phyloP scores from a whole-genome alignment of 352 stramenopile species.

The Globisporangium irregulare region DNA sequence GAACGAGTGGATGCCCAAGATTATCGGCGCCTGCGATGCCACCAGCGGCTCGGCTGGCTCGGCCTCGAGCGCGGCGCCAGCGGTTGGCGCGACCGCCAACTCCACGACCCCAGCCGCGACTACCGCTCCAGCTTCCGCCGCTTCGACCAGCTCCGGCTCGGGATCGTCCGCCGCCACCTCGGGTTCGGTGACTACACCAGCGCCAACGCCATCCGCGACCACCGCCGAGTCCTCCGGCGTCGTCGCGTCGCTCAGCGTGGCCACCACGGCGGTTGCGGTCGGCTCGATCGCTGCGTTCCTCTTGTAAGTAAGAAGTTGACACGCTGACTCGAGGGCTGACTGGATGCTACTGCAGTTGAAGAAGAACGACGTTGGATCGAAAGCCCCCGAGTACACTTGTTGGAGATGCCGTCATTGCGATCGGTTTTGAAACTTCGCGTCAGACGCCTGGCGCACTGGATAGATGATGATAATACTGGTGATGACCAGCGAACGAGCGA shows the following conservation, averaged over 20 bases:
- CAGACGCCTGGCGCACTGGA: neutral
- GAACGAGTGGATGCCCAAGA: slow-evolving; percentile 10
- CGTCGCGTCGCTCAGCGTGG: slow-evolving; percentile 4
- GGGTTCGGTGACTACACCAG: neutral
- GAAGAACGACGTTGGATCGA: neutral
- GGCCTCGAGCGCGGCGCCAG: neutral
- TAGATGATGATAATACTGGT: neutral
- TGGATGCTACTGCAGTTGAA: neutral
- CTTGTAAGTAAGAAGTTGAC: neutral
- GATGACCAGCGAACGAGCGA: neutral
- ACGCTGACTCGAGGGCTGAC: neutral
- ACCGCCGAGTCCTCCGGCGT: neutral
- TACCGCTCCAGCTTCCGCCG: neutral
- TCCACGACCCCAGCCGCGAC: neutral
- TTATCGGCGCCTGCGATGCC: slow-evolving; percentile 2
- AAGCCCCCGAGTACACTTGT: neutral
- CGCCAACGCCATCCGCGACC: neutral
- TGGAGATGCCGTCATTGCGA: neutral
- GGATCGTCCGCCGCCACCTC: neutral
- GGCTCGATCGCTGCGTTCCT: slow-evolving; percentile 8
- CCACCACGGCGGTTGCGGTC: slow-evolving; percentile 4
- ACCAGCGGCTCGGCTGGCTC: slow-evolving; percentile 4
- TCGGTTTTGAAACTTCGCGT: neutral
- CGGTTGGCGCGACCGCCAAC: neutral
- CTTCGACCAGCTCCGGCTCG: slow-evolving; percentile 4